phyloP scores from a whole-genome alignment of 495 filamentous ascomycete genomes.

The Gamarada debralockiae region DNA sequence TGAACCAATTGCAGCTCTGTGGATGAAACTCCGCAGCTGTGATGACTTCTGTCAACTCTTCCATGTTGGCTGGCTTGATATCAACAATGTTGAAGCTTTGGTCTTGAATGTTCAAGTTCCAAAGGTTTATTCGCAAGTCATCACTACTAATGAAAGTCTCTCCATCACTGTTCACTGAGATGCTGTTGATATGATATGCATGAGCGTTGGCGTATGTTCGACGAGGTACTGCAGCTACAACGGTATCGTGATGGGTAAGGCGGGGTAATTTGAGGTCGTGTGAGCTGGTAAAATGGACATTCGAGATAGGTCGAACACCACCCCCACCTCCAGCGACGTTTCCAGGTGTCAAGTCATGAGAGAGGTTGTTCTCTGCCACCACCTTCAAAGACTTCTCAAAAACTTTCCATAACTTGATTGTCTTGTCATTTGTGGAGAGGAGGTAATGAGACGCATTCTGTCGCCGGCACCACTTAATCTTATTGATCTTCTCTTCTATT shows the following conservation, averaged over 20 bases:
- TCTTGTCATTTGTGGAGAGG: constrained; percentile 98
- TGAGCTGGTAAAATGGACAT: constrained; percentile 72
- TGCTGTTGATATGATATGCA: constrained; percentile 99
- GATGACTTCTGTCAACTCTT: constrained; percentile 97
- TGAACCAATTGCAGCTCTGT: constrained; percentile 98
- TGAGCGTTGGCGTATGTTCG: constrained; percentile 97
- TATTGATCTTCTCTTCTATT: constrained; percentile 99
- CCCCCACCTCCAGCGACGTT: constrained; percentile 71
- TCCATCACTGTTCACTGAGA: constrained; percentile 98
- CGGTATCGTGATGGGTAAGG: constrained; percentile 96
- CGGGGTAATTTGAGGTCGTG: constrained; percentile 86
- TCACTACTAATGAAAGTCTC: constrained; percentile 99
- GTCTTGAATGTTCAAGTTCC: constrained; percentile 99
- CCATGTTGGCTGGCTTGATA: constrained; percentile 99
- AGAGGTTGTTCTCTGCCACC: constrained; percentile 97
- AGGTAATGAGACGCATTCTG: constrained; percentile 98
- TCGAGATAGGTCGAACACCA: constrained; percentile 61
- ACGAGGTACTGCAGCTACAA: constrained; percentile 92
- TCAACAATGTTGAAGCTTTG: constrained; percentile 99
- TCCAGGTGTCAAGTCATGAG: constrained; percentile 85
- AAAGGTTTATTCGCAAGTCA: constrained; percentile 94
- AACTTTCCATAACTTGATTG: constrained; percentile 99
- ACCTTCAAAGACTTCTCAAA: constrained; percentile 99
- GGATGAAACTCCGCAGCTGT: constrained; percentile 98
- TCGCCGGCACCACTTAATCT: constrained; percentile 99